Conservation (phyloP, 2,329 filamentous ascomycete species). For the Verticillium albo-atrum region DNA sequence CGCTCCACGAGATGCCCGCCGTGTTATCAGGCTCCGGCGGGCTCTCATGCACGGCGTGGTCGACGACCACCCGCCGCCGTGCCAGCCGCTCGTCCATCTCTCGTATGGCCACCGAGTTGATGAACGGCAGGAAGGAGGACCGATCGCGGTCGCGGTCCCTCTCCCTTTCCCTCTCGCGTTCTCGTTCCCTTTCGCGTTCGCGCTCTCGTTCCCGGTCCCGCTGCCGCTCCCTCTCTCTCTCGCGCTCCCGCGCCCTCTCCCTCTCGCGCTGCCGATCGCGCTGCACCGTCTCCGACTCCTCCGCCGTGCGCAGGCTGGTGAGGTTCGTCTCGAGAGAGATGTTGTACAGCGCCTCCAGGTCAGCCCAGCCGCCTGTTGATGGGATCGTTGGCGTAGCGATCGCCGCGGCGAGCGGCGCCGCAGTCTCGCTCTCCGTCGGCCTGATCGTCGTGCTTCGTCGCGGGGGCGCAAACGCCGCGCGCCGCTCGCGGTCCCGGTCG, state of each 20-base stretch:
- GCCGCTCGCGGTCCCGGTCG: constrained; percentile 5
- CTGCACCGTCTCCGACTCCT: neutral
- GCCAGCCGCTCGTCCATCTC: constrained; percentile 24
- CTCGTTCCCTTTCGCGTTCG: neutral
- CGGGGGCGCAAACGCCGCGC: constrained; percentile 4
- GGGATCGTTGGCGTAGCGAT: neutral
- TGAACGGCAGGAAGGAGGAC: constrained; percentile 28
- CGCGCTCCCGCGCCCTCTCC: neutral
- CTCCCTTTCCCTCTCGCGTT: neutral
- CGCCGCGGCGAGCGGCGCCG: neutral
- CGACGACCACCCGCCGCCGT: constrained; percentile 17
- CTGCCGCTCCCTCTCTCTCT: neutral
- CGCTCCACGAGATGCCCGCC: constrained; percentile 58
- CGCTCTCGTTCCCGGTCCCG: neutral
- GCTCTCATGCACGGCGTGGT: constrained; percentile 37
- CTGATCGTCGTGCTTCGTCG: constrained; percentile 5
- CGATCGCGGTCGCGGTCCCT: constrained; percentile 28
- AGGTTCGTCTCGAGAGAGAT: constrained; percentile 23
- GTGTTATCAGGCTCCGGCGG: constrained; percentile 52
- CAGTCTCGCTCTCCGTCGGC: constrained; percentile 3
- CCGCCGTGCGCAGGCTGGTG: constrained; percentile 17
- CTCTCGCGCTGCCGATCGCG: neutral
- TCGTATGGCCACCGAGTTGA: constrained; percentile 28
- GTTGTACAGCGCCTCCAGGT: constrained; percentile 38
- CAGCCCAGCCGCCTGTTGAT: constrained; percentile 28